phyloP scores from a whole-genome alignment of 495 filamentous ascomycete genomes.

The Evernia prunastri region DNA sequence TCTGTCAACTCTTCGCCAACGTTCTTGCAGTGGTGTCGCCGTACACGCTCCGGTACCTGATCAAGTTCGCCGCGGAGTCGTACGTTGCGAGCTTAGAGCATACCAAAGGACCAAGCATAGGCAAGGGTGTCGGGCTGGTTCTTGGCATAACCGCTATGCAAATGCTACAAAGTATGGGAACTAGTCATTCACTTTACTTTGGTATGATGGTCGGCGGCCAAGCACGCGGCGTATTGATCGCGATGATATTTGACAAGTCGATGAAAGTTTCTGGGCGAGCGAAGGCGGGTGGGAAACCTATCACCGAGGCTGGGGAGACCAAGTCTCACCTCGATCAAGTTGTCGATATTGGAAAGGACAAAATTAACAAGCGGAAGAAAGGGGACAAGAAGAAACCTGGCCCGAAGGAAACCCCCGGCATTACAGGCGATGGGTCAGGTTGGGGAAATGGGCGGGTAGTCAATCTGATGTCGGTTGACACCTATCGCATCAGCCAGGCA shows the following conservation, averaged over 20 bases:
- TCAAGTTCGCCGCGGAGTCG: slow-evolving; percentile 68
- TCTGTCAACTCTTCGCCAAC: slow-evolving; percentile 60
- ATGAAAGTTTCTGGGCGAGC: slow-evolving; percentile 73
- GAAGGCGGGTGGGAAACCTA: slow-evolving; percentile 54
- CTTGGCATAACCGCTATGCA: slow-evolving; percentile 73
- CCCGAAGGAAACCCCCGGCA: slow-evolving; percentile 35
- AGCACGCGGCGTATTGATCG: slow-evolving; percentile 62
- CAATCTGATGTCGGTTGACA: slow-evolving; percentile 87
- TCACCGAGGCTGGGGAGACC: slow-evolving; percentile 32
- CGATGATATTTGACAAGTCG: slow-evolving; percentile 69
- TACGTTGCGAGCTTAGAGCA: slow-evolving; percentile 50
- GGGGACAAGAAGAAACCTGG: slow-evolving; percentile 34
- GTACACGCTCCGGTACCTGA: slow-evolving; percentile 65
- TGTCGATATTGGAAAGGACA: slow-evolving; percentile 32
- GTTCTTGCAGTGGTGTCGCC: slow-evolving; percentile 66
- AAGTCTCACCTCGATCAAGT: slow-evolving; percentile 23
- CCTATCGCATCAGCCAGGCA: slow-evolving; percentile 78
- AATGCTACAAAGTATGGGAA: slow-evolving; percentile 59
- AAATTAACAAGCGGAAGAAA: slow-evolving; percentile 40
- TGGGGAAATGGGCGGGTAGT: slow-evolving; percentile 87
- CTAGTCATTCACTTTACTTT: slow-evolving; percentile 72
- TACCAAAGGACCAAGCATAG: slow-evolving; percentile 51
- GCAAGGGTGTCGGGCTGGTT: slow-evolving; percentile 61
- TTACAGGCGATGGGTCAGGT: slow-evolving; percentile 60
- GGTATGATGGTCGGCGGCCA: slow-evolving; percentile 75